Conservation (phyloP, 805 yeast species). For the Candida patagonica region DNA sequence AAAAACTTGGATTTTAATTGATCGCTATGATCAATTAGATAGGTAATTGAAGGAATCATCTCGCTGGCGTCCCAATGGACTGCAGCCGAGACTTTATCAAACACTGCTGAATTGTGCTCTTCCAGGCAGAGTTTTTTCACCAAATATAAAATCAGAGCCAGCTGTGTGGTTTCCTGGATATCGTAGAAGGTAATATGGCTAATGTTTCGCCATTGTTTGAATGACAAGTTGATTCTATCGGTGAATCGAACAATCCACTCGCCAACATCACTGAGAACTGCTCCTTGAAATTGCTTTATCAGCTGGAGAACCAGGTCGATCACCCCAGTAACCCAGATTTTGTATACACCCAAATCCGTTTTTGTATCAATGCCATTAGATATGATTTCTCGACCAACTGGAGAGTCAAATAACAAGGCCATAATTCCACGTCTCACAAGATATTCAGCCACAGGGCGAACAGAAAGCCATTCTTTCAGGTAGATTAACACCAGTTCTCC, state of each 20-base stretch:
- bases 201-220: constrained; percentile 58
- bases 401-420: constrained; percentile 61
- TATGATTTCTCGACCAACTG: constrained; percentile 58
- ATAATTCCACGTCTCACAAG: constrained; percentile 58
- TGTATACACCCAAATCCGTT: constrained; percentile 48
- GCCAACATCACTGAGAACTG: constrained; percentile 55
- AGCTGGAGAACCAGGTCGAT: constrained; percentile 56
- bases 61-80: constrained; percentile 37
- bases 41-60: constrained; percentile 52
- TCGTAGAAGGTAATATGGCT: constrained; percentile 40
- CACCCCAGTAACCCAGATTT: constrained; percentile 80
- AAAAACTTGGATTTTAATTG: constrained; percentile 61
- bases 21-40: constrained; percentile 79
- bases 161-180: constrained; percentile 58
- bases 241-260: constrained; percentile 54
- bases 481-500: constrained; percentile 65
- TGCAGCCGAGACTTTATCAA: constrained; percentile 3
- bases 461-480: constrained; percentile 56
- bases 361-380: constrained; percentile 51
- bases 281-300: constrained; percentile 52
- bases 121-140: constrained; percentile 45
- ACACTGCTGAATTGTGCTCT: constrained; percentile 31
- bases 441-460: constrained; percentile 55
- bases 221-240: constrained; percentile 54
- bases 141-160: constrained; percentile 54